Evolutionary conservation across 2,329 filamentous ascomycete species (phyloP), one percentile per base, ranked within the genome.

Genomic region (Cephalotrichum gorgonifer): DNA sequence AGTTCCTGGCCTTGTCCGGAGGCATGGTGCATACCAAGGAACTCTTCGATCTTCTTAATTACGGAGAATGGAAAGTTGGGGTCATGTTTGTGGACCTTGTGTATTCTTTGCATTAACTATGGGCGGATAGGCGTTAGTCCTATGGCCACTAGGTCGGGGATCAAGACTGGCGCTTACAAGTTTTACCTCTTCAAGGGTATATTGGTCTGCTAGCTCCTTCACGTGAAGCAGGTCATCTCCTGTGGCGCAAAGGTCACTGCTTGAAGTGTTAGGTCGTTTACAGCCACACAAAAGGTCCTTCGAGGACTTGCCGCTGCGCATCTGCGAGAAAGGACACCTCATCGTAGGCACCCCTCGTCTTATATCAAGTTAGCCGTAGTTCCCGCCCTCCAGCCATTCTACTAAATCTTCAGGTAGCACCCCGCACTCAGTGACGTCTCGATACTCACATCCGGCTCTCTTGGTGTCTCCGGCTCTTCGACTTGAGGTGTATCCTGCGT

Each of bases 201-300:
- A 65, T 53, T 62, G 64, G 46, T 62, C 64, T 48, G 69, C 70
- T 39, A 70, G 58, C 51, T 70, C 68, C 54, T 67, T 68, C 48
- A 69, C 70, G 55, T 73, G 66, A 48, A 69, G 63, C 8, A 73
- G 60, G 52, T 73, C 70, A 43, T 70, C 64, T 54, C 72, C 69
- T 43, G 70, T 72, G 28, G 70, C 68, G 52, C 72, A 23, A n/a
- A 50, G 42, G 20, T 31, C 17, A 12, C 45, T 47, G n/a, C 12
- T 20, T 26, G 4, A 26, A 27, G 11, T 8, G 14, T 27, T 4
- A 41, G 31, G 27, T 17, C 25, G 45, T 28, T 9, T 41, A 30
- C 6, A 17, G 35, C 35, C 17, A 23, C 8, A 22, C 26, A 31
- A 14, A 44, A 15, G 12, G 12, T 28, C 9, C 17, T 20, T 17